These are phyloP conservation scores for Adenanthera pavonina DNA, from an alignment of 306 rosid species.

Conservation along the genomic window DNA sequence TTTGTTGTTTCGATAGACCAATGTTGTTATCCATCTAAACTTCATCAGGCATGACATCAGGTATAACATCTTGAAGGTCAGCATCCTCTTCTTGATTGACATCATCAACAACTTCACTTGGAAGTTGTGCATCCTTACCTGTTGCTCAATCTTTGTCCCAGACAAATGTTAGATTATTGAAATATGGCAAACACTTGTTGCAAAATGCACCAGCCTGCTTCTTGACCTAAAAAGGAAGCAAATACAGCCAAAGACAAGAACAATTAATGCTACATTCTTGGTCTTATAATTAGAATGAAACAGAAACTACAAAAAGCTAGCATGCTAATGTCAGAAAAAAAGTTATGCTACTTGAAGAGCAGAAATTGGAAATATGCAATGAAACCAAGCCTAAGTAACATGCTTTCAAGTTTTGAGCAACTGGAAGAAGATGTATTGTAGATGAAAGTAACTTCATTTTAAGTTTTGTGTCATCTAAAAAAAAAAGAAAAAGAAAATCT, in stretches of 20 bases:
- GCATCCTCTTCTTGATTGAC: too few relatives aligned
- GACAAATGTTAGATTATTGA: too few relatives aligned
- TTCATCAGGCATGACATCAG: too few relatives aligned
- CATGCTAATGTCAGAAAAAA: background rate
- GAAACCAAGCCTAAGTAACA: constrained; percentile 8
- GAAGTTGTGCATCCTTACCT: too few relatives aligned
- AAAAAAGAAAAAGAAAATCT: background rate
- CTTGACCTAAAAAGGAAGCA: too few relatives aligned
- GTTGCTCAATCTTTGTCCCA: too few relatives aligned
- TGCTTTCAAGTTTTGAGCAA: background rate
- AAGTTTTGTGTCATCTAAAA: background rate
- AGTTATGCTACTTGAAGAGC: background rate
- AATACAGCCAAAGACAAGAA: constrained; percentile 35
- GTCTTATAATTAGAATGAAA: constrained; percentile 11
- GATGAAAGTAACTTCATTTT: constrained; percentile 18
- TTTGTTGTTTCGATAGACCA: too few relatives aligned
- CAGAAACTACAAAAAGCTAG: background rate
- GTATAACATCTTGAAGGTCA: too few relatives aligned
- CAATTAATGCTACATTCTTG: constrained; percentile 1
- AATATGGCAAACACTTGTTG: too few relatives aligned
- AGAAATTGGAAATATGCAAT: background rate
- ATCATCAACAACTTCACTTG: too few relatives aligned
- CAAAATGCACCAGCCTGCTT: too few relatives aligned
- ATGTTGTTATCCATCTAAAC: too few relatives aligned
- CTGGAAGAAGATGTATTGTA: constrained; percentile 11